Percentiles rank a stretch among this genome's conserved stretches.
Conservation (phyloP, 2,329 filamentous ascomycete genomes). For the Pleurostoma richardsiae region DNA sequence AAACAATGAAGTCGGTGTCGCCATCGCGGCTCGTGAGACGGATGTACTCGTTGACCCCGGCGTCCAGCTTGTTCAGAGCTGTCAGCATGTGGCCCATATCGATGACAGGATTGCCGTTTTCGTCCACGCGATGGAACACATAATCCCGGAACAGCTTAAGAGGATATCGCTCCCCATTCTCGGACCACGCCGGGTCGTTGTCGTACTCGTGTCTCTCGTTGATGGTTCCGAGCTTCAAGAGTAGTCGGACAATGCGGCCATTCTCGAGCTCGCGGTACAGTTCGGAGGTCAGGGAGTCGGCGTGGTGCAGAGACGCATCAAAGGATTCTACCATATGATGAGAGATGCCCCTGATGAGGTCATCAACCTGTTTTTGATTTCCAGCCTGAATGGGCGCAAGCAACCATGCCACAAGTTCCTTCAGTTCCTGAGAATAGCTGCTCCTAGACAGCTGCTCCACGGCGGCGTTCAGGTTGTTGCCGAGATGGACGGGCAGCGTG, state of each 20-base stretch:
- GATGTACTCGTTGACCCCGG: conserved; percentile 80
- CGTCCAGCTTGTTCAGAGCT: conserved; percentile 88
- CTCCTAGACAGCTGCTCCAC: conserved; percentile 67
- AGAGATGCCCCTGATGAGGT: conserved; percentile 74
- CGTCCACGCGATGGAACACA: conserved; percentile 93
- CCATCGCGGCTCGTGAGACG: conserved; percentile 85
- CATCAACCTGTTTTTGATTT: conserved; percentile 68
- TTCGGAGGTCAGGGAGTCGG: conserved; percentile 69
- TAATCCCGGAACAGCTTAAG: conserved; percentile 95
- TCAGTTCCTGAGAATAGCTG: conserved; percentile 72
- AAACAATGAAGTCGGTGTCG: conserved; percentile 82
- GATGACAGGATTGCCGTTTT: conserved; percentile 73
- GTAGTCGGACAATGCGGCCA: conserved; percentile 72
- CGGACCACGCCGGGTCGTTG: conserved; percentile 75
- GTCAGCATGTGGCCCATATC: conserved; percentile 84
- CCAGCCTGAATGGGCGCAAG: conserved; percentile 52
- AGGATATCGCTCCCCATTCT: conserved; percentile 87
- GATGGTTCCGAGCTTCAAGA: conserved; percentile 78
- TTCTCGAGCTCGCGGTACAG: conserved; percentile 85
- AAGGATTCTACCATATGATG: conserved; percentile 70
- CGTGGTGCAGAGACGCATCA: conserved; percentile 72
- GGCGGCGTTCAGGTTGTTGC: conserved; percentile 59
- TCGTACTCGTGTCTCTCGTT: conserved; percentile 87
- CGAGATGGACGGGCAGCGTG: conserved; percentile 43
- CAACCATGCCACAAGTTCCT: conserved; percentile 78